Conservation (phyloP, 495 filamentous ascomycete genomes). For the Cairneyella variabilis region DNA sequence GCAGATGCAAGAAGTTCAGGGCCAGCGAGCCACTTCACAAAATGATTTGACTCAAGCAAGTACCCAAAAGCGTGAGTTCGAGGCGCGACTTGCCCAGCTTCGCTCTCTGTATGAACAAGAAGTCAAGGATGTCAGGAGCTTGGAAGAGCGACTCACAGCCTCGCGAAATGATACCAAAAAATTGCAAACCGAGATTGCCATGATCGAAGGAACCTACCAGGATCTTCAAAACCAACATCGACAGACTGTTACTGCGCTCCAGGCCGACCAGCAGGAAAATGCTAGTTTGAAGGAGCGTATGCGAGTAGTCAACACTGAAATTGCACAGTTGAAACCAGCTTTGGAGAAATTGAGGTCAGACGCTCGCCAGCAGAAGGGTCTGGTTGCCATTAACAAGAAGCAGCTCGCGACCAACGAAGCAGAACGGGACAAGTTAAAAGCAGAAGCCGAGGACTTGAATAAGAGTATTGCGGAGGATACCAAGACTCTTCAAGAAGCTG, state of each 20-base stretch:
- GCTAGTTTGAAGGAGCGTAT: conserved; percentile 82
- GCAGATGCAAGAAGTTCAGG: conserved; percentile 90
- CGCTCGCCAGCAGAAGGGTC: conserved; percentile 88
- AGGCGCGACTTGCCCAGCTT: conserved; percentile 77
- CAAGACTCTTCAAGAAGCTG: conserved; percentile 35
- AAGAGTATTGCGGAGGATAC: conserved; percentile 55
- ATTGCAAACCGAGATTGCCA: conserved; percentile 73
- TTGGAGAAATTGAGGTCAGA: conserved; percentile 87
- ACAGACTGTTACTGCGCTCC: conserved; percentile 67
- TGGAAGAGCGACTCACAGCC: conserved; percentile 75
- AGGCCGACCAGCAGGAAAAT: conserved; percentile 88
- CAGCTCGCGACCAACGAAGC: conserved; percentile 84
- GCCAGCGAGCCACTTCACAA: conserved; percentile 71
- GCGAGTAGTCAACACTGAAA: conserved; percentile 72
- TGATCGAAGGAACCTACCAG: conserved; percentile 75
- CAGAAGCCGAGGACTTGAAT: conserved; percentile 66
- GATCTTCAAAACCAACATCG: conserved; percentile 83
- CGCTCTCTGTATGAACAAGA: conserved; percentile 89
- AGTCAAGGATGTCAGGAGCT: conserved; percentile 73
- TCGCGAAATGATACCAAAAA: conserved; percentile 79
- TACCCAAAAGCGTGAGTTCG: conserved; percentile 87
- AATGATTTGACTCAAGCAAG: conserved; percentile 72
- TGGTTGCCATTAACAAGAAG: conserved; percentile 97
- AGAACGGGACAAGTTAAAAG: conserved; percentile 79
- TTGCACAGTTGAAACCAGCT: conserved; percentile 76